Base-by-base conservation (phyloP, 2,329 filamentous ascomycete species). In the Trichoderma guizhouense region DNA sequence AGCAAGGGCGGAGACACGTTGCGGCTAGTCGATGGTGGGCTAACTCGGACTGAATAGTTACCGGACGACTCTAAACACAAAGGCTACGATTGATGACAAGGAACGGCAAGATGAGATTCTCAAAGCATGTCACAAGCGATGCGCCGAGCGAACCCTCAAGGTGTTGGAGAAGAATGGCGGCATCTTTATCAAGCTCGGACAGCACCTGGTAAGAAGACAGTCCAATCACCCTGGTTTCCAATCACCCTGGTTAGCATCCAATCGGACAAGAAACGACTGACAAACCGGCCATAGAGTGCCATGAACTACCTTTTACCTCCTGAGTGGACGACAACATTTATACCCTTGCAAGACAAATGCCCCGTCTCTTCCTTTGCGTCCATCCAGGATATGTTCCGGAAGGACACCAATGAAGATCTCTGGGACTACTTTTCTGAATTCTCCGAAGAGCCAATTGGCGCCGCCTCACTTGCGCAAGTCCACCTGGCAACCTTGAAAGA, bases 151-250 rank as follows among this genome's bases (percentile, higher is more conserved):
- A 73, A 98, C 96, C 1, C 84, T 98, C 55, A 88, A 87, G 71
- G 95, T 97, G 2, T 84, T 98, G 75, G 96, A 99, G 86, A 94
- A 93, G 85, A 98, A 98, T 81, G 96, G 97, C 30, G 97, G 95
- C 32, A 97, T 99, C 74, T 99, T 98, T 77, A 98, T 99, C 81
- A 99, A 99, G 83, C 85, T 99, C 51, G 96, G 96, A 8, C 96
- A 99, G 78, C 96, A 99, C 82, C 82, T 99, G 82, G 90, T 91
- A 85, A 55, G 82, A 9, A 26, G 34, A 7, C 26, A 12, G 15
- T 1, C 5, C 28, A 32, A 7, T 1, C n/a, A 21, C 6, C 30
- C 21, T 28, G 5, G 3, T 3, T 0, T 8, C 36, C n/a, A 43
- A 57, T 61, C 71, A n/a, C 6, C 30, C 21, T 28, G 5, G 3